phyloP scores from a whole-genome alignment of 345 rosid species.

The Brassica napus region DNA sequence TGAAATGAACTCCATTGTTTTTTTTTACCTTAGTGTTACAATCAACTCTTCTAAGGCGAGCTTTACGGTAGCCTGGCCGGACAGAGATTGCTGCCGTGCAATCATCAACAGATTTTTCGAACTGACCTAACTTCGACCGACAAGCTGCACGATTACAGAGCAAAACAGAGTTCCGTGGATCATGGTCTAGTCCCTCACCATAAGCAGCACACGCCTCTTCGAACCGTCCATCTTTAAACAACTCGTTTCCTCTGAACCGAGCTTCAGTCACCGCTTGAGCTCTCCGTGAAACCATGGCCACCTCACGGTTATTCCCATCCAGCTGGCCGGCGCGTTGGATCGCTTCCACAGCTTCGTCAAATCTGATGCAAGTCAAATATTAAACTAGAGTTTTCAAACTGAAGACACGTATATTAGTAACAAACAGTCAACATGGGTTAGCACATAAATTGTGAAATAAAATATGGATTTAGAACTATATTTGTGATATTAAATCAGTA shows the following conservation, averaged over 20 bases:
- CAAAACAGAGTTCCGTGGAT: slow-evolving; percentile 72
- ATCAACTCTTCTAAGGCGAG: slow-evolving; percentile 85
- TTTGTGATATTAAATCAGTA: neutral
- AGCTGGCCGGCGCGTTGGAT: slow-evolving; percentile 68
- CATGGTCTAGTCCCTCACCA: slow-evolving; percentile 74
- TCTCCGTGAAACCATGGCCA: slow-evolving; percentile 44
- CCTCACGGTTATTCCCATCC: slow-evolving; percentile 73
- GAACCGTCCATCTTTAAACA: slow-evolving; percentile 58
- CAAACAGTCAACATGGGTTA: neutral
- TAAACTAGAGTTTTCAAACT: slow-evolving; percentile 19
- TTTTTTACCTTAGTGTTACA: slow-evolving; percentile 67
- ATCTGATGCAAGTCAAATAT: slow-evolving; percentile 26
- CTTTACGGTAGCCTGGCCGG: slow-evolving; percentile 70
- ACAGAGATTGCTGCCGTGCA: slow-evolving; percentile 66
- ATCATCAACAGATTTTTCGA: slow-evolving; percentile 68
- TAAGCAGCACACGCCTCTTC: slow-evolving; percentile 61
- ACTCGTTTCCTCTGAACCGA: slow-evolving; percentile 68
- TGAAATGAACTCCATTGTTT: neutral
- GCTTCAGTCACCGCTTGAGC: slow-evolving; percentile 63
- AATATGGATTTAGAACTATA: neutral
- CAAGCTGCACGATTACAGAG: slow-evolving; percentile 89
- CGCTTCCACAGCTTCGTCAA: slow-evolving; percentile 69
- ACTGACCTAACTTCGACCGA: slow-evolving; percentile 61
- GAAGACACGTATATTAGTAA: neutral
- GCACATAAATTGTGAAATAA: neutral